Evolutionary conservation across 202 grass and related monocot genomes (phyloP), one percentile per base, ranked within the genome.

Genomic region (Setaria italica): DNA sequence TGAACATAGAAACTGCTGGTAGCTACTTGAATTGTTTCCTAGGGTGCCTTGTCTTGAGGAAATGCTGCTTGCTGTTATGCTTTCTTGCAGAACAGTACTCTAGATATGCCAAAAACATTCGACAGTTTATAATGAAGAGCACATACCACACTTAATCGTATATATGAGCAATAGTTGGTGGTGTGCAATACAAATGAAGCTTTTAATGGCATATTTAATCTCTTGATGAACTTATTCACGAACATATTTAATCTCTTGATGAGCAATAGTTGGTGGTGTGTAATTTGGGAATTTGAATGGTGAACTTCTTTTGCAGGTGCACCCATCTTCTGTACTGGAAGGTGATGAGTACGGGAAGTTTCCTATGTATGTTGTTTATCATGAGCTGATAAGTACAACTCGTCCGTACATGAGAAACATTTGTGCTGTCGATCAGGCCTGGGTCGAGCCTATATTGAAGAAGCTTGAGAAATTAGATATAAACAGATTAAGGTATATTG

Each of bases 341-440:
- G 87, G 72, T 74, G 93, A 98, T 45, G 95, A 98, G 79, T 82
- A 93, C 11, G 93, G 95, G 13, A 92, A 92, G 82, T 68, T 95
- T 43, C 93, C 95, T 17, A 87, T 95, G 47, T 98, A 94, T 54
- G 88, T 95, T 80, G 75, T 98, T 65, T 98, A 98, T 69, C 93
- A 98, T 80, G 95, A 98, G 74, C 89, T 98, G 47, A 95, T 98
- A 80, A 89, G 85, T 80, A 98, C 95, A 39, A 90, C 89, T 74
- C 87, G 95, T 14, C 95, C 95, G 20, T 98, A 92, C 79, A 94
- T 98, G 95, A 93, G 95, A 85, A 95, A 92, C 88, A 84, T 98
- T 34, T 95, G 95, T 86, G 89, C 85, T 2, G 91, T 98, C 16
- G 93, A 98, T 51, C 91, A 89, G 73, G 45, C 80, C 87, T 98